Evolutionary conservation across 305 asterid species (phyloP).

Genomic region (Solanum chacoense): DNA sequence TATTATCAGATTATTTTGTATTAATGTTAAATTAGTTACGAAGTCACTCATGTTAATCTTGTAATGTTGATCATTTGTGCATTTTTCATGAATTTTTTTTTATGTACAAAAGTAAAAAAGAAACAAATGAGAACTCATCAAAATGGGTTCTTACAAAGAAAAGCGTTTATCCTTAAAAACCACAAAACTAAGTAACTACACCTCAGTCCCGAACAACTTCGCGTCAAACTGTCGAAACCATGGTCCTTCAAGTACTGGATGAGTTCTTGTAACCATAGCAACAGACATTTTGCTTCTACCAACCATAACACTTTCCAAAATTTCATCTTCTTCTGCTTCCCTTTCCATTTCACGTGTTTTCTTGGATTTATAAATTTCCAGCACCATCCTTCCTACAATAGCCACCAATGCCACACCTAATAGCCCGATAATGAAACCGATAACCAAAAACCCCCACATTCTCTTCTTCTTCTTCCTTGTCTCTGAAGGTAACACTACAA

Average conservation of each 20-base stretch:
- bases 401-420: constrained; percentile 20
- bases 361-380: constrained; percentile 23
- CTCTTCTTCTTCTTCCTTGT: constrained; percentile 5
- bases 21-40: too few relatives aligned
- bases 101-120: not conserved
- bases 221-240: not conserved
- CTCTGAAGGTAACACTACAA: constrained; percentile 11
- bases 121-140: not conserved
- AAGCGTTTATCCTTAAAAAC: not conserved
- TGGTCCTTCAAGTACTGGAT: not conserved
- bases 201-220: not conserved
- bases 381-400: constrained; percentile 16
- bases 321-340: constrained; percentile 29
- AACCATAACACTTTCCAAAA: constrained; percentile 24
- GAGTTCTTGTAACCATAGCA: constrained; percentile 26
- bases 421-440: constrained; percentile 14
- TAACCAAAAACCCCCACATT: constrained; percentile 9
- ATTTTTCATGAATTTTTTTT: too few relatives aligned
- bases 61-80: too few relatives aligned
- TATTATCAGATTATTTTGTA: too few relatives aligned
- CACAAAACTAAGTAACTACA: not conserved
- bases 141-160: not conserved
- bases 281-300: constrained; percentile 49
- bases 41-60: too few relatives aligned
- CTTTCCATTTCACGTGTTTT: constrained; percentile 20